A percentile compares a stretch with the other conserved stretches of the same genome.
Evolutionary conservation across 2,329 filamentous ascomycete species (phyloP).

Genomic region (Aspergillus hiratsukae): DNA sequence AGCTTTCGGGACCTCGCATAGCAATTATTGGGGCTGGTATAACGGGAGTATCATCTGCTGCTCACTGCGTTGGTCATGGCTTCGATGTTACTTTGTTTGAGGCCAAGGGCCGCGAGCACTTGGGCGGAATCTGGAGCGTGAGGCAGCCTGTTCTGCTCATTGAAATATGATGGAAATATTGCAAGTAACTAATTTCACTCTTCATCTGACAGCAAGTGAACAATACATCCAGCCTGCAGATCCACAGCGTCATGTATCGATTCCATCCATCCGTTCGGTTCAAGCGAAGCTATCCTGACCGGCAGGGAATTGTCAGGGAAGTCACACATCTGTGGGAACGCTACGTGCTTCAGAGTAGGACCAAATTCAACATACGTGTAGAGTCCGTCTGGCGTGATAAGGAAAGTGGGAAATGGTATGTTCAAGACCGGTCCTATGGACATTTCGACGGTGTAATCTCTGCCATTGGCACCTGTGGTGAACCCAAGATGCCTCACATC

Average conservation of each 20-base stretch:
- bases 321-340: slow-evolving; percentile 70
- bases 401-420: slow-evolving; percentile 66
- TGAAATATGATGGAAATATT: background rate
- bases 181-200: slow-evolving; percentile 1
- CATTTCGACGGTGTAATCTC: slow-evolving; percentile 74
- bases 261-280: slow-evolving; percentile 78
- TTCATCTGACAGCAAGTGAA: slow-evolving; percentile 60
- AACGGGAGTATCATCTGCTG: slow-evolving; percentile 71
- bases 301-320: slow-evolving; percentile 69
- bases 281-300: slow-evolving; percentile 70
- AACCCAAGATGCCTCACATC: slow-evolving; percentile 67
- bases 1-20: slow-evolving; percentile 26
- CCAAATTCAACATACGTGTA: slow-evolving; percentile 66
- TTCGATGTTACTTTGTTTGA: slow-evolving; percentile 81
- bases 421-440: slow-evolving; percentile 64
- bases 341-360: slow-evolving; percentile 67
- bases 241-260: slow-evolving; percentile 81
- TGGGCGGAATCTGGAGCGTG: slow-evolving; percentile 80
- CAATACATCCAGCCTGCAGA: slow-evolving; percentile 75
- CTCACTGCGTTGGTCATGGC: slow-evolving; percentile 79
- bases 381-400: slow-evolving; percentile 63
- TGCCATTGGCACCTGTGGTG: slow-evolving; percentile 75
- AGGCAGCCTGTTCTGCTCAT: slow-evolving; percentile 21
- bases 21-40: slow-evolving; percentile 68
- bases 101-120: slow-evolving; percentile 51